These are phyloP conservation scores for Candida alai DNA, from an alignment of 805 yeast species.

Conservation along the genomic window DNA sequence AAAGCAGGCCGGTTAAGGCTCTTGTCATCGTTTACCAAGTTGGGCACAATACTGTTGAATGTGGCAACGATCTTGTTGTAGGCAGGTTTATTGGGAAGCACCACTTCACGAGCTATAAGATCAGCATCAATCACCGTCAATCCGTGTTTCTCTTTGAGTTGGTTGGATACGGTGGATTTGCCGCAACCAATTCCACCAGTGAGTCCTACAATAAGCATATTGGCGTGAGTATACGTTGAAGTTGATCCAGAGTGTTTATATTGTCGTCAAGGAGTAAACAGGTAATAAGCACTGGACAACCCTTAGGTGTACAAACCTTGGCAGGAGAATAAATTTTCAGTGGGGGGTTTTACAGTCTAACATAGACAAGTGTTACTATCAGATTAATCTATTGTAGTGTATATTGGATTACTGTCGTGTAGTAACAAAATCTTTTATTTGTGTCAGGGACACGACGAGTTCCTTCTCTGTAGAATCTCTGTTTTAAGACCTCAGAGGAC, in stretches of 20 bases:
- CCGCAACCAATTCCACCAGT: slow-evolving; percentile 99
- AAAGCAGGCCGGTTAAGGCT: slow-evolving; percentile 66
- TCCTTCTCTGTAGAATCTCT: no score
- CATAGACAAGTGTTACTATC: no score
- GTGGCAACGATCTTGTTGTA: slow-evolving; percentile 60
- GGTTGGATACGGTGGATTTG: slow-evolving; percentile 79
- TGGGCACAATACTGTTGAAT: slow-evolving; percentile 54
- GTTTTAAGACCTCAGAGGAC: no score
- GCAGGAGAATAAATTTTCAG: not conserved
- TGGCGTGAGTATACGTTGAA: no score
- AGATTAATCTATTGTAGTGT: no score
- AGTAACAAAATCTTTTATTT: no score
- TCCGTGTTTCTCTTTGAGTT: slow-evolving; percentile 47
- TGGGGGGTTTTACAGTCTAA: no score
- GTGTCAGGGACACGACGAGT: no score
- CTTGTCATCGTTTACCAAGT: slow-evolving; percentile 40
- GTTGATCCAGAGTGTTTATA: no score
- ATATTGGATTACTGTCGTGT: no score
- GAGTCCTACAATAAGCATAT: slow-evolving; percentile 87
- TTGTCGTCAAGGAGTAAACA: not conserved
- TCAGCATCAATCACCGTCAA: slow-evolving; percentile 85
- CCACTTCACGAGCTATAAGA: slow-evolving; percentile 78
- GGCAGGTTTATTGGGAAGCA: slow-evolving; percentile 73
- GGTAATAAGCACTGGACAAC: no score
- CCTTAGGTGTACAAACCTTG: no score